A percentile compares a stretch with the other conserved stretches of the same genome.
phyloP scores from a whole-genome alignment of 1,139 yeast species.

The Lodderomyces orthopsilosis region DNA sequence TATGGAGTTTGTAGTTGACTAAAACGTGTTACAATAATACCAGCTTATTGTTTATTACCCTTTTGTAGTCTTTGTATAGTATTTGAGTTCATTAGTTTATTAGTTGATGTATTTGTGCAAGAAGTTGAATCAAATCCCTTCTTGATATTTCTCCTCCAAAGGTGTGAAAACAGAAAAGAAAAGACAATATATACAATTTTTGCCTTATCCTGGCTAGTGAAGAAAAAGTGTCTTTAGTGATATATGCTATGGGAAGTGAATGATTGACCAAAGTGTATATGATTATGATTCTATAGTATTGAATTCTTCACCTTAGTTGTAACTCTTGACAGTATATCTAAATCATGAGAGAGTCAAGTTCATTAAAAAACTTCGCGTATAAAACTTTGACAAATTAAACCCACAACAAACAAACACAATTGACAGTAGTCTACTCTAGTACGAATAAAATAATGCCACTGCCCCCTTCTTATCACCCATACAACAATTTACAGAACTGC shows the following conservation, averaged over 20 bases:
- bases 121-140: neutral
- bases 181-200: neutral
- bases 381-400: neutral
- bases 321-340: no score
- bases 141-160: neutral
- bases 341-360: neutral
- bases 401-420: neutral
- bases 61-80: neutral
- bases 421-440: no score
- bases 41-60: conserved; percentile 9
- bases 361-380: conserved; percentile 1
- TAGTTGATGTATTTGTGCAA: neutral
- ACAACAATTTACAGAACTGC: conserved; percentile 20
- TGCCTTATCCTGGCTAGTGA: no score
- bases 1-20: neutral
- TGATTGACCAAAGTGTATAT: no score
- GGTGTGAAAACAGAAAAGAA: neutral
- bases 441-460: neutral
- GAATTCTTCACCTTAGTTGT: no score
- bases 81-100: neutral
- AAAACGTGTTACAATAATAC: conserved; percentile 7
- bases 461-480: conserved; percentile 1
- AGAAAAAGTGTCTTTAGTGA: no score
- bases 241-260: no score
- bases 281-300: neutral